These are phyloP conservation scores for Backusella psychrophila DNA, from an alignment of 192 early-diverging fungal species.

Conservation along the genomic window DNA sequence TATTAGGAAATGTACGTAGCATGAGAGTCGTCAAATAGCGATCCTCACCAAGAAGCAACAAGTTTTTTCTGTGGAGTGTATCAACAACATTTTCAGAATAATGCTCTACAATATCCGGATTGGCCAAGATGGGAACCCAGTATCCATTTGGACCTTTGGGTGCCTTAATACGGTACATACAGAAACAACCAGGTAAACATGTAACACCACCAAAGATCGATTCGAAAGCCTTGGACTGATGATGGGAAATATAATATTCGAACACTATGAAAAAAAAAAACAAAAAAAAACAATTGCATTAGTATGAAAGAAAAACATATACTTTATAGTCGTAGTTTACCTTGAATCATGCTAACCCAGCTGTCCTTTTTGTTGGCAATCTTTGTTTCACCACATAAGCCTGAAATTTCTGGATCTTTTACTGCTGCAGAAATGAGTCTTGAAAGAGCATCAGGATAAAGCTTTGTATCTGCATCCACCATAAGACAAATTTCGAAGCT, in stretches of 20 bases:
- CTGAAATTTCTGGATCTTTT: slow-evolving; percentile 85
- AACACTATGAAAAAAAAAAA: slow-evolving; percentile 50
- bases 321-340: slow-evolving; percentile 4
- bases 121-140: slow-evolving; percentile 77
- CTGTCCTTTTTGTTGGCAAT: slow-evolving; percentile 89
- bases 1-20: slow-evolving; percentile 90
- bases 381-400: slow-evolving; percentile 94
- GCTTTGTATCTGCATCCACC: slow-evolving; percentile 84
- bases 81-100: slow-evolving; percentile 81
- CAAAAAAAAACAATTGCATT: too few relatives aligned
- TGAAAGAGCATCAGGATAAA: slow-evolving; percentile 71
- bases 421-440: slow-evolving; percentile 81
- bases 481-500: slow-evolving; percentile 72
- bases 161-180: slow-evolving; percentile 80
- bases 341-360: slow-evolving; percentile 91
- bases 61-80: slow-evolving; percentile 91
- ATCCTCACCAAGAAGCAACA: slow-evolving; percentile 92
- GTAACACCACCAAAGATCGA: slow-evolving; percentile 80
- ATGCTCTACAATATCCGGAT: slow-evolving; percentile 80
- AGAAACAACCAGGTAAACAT: slow-evolving; percentile 79
- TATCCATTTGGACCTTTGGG: slow-evolving; percentile 73
- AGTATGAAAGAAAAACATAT: slow-evolving; percentile 6
- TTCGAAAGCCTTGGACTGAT: slow-evolving; percentile 77
- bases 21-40: slow-evolving; percentile 95
- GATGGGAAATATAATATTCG: slow-evolving; percentile 86